Evolutionary conservation across 306 rosid species (phyloP), one percentile per base, ranked within the genome.

Genomic region (Castanea crenata): DNA sequence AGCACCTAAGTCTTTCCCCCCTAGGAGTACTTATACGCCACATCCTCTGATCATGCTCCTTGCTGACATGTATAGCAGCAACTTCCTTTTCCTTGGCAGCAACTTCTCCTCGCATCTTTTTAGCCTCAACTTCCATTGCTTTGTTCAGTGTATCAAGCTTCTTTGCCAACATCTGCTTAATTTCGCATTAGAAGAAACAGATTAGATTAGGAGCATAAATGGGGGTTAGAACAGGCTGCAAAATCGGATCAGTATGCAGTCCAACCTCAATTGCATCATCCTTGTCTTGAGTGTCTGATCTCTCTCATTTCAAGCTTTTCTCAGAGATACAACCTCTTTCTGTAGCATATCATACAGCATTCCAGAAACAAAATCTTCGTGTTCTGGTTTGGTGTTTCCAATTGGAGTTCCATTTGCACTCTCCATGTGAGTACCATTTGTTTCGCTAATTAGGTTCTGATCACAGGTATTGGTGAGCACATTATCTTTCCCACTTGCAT

Each of bases 101-200:
- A 61, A 93, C 92, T 83, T 90, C 97, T 79, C 98, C 86, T 9
- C 95, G 89, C 98, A 93, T 91, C 78, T 91, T 93, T 82, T 88
- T 93, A 46, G 88, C 91, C 85, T 91, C 98, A 27, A 93, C 92
- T 84, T 89, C 97, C 97, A 88, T 93, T 73, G 98, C 98, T 84
- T 88, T 93, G 88, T 80, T 93, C 88, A 93, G 84, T 19, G 95
- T 93, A 84, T 93, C 93, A 51, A 91, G 95, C 88, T 93, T 90
- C 88, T 87, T 93, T 63, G 93, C 95, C 85, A 90, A 78, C 95
- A 89, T 91, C 98, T 91, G 78, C 79, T 75, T 18, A 65, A 44
- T 80, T 74, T 58, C 79, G 83, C 76, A 79, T 73, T 57, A 83
- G 5, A 83, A 82, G 77, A 71, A 78, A 74, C 68, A 31, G 55